A percentile compares a stretch with the other conserved stretches of the same genome.
phyloP scores from a whole-genome alignment of 108 stramenopile genomes.

The Stephanodiscus triporus region DNA sequence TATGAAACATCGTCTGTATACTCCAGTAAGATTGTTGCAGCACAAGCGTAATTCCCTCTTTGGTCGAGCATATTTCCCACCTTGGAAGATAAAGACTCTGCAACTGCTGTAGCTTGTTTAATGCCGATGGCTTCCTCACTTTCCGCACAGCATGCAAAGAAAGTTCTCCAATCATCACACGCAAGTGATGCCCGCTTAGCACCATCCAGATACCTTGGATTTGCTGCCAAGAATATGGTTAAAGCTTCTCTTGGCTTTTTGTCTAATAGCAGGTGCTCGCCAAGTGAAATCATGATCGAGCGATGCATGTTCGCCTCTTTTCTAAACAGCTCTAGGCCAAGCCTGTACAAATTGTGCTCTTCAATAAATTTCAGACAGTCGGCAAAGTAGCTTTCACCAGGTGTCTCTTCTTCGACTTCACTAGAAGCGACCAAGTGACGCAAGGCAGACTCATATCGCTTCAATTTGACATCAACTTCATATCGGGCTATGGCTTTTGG shows the following conservation, averaged over 20 bases:
- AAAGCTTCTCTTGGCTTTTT: conserved; percentile 60
- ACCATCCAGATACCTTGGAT: conserved; percentile 65
- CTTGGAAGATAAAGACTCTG: conserved; percentile 47
- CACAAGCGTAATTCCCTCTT: conserved; percentile 54
- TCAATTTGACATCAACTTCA: conserved; percentile 85
- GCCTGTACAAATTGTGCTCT: conserved; percentile 58
- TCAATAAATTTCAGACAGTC: conserved; percentile 77
- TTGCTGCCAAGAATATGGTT: conserved; percentile 61
- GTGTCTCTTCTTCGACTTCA: conserved; percentile 18
- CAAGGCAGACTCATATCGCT: conserved; percentile 77
- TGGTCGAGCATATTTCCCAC: conserved; percentile 30
- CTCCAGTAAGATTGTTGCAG: conserved; percentile 78
- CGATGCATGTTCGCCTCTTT: conserved; percentile 39
- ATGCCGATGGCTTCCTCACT: conserved; percentile 23
- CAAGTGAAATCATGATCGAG: conserved; percentile 67
- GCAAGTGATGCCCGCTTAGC: conserved; percentile 68
- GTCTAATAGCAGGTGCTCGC: conserved; percentile 59
- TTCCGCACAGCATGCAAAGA: conserved; percentile 57
- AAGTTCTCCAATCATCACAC: conserved; percentile 77
- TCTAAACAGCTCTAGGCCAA: conserved; percentile 67
- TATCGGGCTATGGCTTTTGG: conserved; percentile 62
- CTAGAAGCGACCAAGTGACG: conserved; percentile 58
- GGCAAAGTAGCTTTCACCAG: conserved; percentile 48
- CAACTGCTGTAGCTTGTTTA: conserved; percentile 28
- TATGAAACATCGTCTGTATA: conserved; percentile 70